Evolutionary conservation across 1,284 basidiomycete species (phyloP).

Genomic region (Tilletia caries): DNA sequence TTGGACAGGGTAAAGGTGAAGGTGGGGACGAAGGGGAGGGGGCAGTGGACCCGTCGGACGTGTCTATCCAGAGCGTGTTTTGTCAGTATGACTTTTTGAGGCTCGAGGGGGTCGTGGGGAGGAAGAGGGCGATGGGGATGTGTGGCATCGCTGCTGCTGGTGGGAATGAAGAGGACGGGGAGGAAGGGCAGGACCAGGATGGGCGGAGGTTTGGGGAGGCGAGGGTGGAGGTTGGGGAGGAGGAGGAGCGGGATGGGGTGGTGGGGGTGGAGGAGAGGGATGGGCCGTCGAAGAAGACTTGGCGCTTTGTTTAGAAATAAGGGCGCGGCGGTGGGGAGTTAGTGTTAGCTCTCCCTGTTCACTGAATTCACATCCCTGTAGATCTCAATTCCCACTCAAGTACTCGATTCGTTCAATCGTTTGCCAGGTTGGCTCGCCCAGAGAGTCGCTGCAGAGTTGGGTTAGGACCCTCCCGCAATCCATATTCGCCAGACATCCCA

Average conservation of each 20-base stretch:
- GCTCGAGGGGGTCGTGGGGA: constrained; percentile 72
- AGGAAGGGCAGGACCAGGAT: background rate
- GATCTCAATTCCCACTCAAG: too few relatives aligned
- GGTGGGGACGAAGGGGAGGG: background rate
- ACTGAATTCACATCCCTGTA: too few relatives aligned
- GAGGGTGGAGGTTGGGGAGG: background rate
- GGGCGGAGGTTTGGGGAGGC: constrained; percentile 6
- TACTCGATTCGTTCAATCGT: too few relatives aligned
- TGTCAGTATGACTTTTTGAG: constrained; percentile 82
- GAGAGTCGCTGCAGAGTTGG: too few relatives aligned
- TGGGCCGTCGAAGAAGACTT: constrained; percentile 1
- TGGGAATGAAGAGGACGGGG: background rate
- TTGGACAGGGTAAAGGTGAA: too few relatives aligned
- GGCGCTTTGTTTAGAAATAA: constrained; percentile 8
- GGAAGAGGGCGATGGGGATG: background rate
- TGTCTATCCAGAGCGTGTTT: constrained; percentile 65
- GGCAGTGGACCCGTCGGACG: constrained; percentile 62
- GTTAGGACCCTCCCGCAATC: too few relatives aligned
- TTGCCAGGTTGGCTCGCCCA: too few relatives aligned
- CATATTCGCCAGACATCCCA: too few relatives aligned
- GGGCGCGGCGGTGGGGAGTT: too few relatives aligned
- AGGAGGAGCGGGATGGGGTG: background rate
- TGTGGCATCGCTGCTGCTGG: background rate
- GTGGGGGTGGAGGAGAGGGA: constrained; percentile 8
- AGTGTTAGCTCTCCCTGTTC: too few relatives aligned